Conservation (phyloP, 2,329 filamentous ascomycete genomes). For the Sarocladiaceae sp. region DNA sequence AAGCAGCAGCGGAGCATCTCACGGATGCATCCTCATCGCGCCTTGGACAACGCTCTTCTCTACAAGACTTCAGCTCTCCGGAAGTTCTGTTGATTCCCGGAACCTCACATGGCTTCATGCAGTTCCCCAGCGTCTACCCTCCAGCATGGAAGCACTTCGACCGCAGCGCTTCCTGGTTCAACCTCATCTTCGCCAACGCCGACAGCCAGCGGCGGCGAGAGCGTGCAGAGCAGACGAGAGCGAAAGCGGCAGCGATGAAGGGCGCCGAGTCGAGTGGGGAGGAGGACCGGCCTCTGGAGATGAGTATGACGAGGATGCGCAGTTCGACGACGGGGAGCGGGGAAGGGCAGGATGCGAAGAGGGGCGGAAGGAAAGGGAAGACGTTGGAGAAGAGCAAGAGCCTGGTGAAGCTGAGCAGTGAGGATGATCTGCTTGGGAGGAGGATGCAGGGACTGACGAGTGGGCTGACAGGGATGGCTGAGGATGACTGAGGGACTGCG, state of each 20-base stretch:
- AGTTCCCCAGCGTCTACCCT: slow-evolving; percentile 82
- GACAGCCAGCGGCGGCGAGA: slow-evolving; percentile 21
- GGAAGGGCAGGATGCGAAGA: slow-evolving; percentile 12
- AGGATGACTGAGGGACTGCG: slow-evolving; percentile 32
- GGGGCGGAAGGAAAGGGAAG: slow-evolving; percentile 19
- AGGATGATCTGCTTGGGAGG: slow-evolving; percentile 49
- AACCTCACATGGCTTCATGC: slow-evolving; percentile 87
- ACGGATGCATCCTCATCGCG: slow-evolving; percentile 18
- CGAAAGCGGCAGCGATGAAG: not conserved
- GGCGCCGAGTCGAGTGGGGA: slow-evolving; percentile 60
- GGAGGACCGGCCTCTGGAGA: slow-evolving; percentile 77
- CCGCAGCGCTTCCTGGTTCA: slow-evolving; percentile 73
- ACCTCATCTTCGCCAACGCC: slow-evolving; percentile 55
- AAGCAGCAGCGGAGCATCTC: slow-evolving; percentile 30
- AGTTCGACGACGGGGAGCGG: slow-evolving; percentile 17
- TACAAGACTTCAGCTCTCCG: slow-evolving; percentile 36
- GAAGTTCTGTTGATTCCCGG: slow-evolving; percentile 83
- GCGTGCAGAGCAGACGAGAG: slow-evolving; percentile 21
- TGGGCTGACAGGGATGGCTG: slow-evolving; percentile 42
- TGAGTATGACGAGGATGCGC: slow-evolving; percentile 53
- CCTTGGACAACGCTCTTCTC: slow-evolving; percentile 7
- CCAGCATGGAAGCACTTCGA: slow-evolving; percentile 86
- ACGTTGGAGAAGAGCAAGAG: slow-evolving; percentile 36
- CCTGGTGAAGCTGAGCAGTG: slow-evolving; percentile 48
- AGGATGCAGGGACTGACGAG: slow-evolving; percentile 53